A percentile compares a stretch with the other conserved stretches of the same genome.
Evolutionary conservation across 2,329 filamentous ascomycete species (phyloP).

Genomic region (Sodiomyces alkalinus): DNA sequence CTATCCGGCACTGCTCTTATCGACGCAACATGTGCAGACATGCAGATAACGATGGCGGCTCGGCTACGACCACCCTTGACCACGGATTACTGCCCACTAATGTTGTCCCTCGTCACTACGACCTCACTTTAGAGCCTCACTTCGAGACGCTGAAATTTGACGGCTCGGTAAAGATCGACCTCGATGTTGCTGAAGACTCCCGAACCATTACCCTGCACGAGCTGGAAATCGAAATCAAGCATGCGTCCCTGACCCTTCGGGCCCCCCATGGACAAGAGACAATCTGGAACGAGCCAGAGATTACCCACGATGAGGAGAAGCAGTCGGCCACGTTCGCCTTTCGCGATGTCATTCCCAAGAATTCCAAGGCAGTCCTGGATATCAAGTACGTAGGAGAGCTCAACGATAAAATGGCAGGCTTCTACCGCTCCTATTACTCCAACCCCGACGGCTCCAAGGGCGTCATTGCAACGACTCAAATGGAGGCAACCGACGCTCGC

Average conservation of each 20-base stretch:
- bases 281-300: slow-evolving; percentile 40
- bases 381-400: slow-evolving; percentile 57
- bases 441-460: slow-evolving; percentile 61
- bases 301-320: slow-evolving; percentile 62
- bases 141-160: slow-evolving; percentile 78
- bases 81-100: slow-evolving; percentile 84
- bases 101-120: slow-evolving; percentile 83
- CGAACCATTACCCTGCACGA: slow-evolving; percentile 79
- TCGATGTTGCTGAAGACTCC: slow-evolving; percentile 74
- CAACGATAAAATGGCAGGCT: slow-evolving; percentile 94
- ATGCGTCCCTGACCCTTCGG: slow-evolving; percentile 25
- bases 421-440: slow-evolving; percentile 93
- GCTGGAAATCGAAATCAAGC: slow-evolving; percentile 68
- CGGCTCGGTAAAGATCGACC: slow-evolving; percentile 70
- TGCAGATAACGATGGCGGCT: slow-evolving; percentile 4
- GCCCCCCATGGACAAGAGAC: slow-evolving; percentile 18
- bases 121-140: slow-evolving; percentile 81
- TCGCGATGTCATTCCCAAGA: slow-evolving; percentile 54
- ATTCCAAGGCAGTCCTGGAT: slow-evolving; percentile 52
- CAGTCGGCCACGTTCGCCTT: slow-evolving; percentile 77
- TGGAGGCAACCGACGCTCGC: slow-evolving; percentile 90
- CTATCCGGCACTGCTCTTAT: slow-evolving; percentile 8
- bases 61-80: slow-evolving; percentile 12
- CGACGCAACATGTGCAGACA: slow-evolving; percentile 9
- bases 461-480: slow-evolving; percentile 81